phyloP scores from a whole-genome alignment of 139 green algal species.

The Closterium sp. region DNA sequence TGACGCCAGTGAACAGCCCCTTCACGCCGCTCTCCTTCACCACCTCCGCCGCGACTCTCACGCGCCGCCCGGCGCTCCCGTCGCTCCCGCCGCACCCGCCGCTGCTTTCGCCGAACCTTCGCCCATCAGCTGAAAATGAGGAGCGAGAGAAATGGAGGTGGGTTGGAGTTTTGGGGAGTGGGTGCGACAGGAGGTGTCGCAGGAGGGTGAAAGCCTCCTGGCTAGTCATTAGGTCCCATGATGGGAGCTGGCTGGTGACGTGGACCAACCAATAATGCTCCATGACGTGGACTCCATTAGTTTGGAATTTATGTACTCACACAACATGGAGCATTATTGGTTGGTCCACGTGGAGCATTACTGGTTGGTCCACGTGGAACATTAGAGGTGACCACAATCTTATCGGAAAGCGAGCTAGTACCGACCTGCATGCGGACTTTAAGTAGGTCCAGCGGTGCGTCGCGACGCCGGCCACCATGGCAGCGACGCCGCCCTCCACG shows the following conservation, averaged over 20 bases:
- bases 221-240: too few species aligned
- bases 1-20: conserved; percentile 67
- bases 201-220: too few species aligned
- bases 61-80: neutral
- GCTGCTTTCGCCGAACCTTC: neutral
- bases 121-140: neutral
- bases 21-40: conserved; percentile 24
- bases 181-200: too few species aligned
- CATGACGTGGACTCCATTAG: too few species aligned
- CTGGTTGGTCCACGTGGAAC: too few species aligned
- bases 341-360: too few species aligned
- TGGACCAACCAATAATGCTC: too few species aligned
- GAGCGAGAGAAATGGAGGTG: neutral
- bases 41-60: conserved; percentile 45
- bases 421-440: conserved; percentile 51
- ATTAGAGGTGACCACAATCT: too few species aligned
- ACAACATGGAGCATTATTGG: too few species aligned
- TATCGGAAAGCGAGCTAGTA: too few species aligned
- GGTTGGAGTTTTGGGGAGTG: neutral
- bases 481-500: conserved; percentile 34
- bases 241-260: too few species aligned
- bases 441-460: conserved; percentile 57
- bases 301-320: too few species aligned
- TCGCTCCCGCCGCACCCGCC: neutral
- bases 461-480: conserved; percentile 47